Conservation (phyloP, 768 basidiomycete genomes). For the Amanita jacksonii region DNA sequence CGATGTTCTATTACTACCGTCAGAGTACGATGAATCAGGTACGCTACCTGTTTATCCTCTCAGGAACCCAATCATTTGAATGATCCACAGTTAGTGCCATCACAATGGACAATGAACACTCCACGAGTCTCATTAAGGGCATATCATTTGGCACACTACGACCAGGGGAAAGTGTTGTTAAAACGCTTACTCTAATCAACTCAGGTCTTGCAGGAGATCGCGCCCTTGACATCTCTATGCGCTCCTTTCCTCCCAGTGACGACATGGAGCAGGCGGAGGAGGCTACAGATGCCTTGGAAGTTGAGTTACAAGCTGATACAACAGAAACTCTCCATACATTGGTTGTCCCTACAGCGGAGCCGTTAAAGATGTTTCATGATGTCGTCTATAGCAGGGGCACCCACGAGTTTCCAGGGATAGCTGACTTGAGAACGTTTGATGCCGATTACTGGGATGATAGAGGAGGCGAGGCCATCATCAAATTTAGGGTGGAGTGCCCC, state of each 20-base stretch:
- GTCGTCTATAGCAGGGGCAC: slow-evolving; percentile 43
- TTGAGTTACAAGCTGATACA: slow-evolving; percentile 17
- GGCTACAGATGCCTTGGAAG: slow-evolving; percentile 12
- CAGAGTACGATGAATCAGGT: slow-evolving; percentile 68
- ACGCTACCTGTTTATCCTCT: slow-evolving; percentile 14
- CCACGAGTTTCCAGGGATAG: slow-evolving; percentile 32
- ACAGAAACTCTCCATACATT: slow-evolving; percentile 61
- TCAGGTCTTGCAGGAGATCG: slow-evolving; percentile 61
- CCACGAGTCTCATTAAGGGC: slow-evolving; percentile 66
- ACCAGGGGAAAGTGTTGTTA: slow-evolving; percentile 47
- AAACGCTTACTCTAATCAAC: slow-evolving; percentile 55
- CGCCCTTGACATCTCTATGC: slow-evolving; percentile 73
- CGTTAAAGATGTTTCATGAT: slow-evolving; percentile 45
- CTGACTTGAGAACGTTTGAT: slow-evolving; percentile 47
- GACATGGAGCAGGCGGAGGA: slow-evolving; percentile 14
- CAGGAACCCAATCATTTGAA: not conserved
- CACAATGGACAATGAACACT: slow-evolving; percentile 49
- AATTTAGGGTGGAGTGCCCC: slow-evolving; percentile 37
- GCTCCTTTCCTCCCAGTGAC: slow-evolving; percentile 33
- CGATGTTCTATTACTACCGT: slow-evolving; percentile 74
- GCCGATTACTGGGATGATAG: slow-evolving; percentile 40
- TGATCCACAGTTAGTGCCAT: slow-evolving; percentile 48
- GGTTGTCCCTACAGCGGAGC: slow-evolving; percentile 52
- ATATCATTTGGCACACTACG: slow-evolving; percentile 53
- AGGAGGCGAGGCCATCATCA: slow-evolving; percentile 51